Evolutionary conservation across 2,329 filamentous ascomycete genomes (phyloP).

Genomic region (Colletotrichum sp.): DNA sequence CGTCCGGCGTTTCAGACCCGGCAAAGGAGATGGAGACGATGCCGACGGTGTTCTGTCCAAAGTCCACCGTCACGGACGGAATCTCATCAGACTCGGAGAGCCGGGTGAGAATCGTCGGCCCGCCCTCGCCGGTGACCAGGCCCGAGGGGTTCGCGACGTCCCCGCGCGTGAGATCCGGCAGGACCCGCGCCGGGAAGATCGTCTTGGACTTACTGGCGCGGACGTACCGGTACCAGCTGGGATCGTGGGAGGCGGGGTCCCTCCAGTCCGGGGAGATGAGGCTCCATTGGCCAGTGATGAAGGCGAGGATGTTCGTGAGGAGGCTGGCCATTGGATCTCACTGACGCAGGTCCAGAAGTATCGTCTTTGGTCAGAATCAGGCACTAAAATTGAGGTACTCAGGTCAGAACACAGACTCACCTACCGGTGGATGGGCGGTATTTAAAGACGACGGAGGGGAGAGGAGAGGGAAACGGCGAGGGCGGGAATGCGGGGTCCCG

Average conservation of each 20-base stretch:
- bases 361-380: neutral
- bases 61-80: slow-evolving; percentile 52
- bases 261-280: neutral
- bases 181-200: slow-evolving; percentile 35
- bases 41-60: slow-evolving; percentile 53
- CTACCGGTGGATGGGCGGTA: neutral
- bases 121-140: slow-evolving; percentile 29
- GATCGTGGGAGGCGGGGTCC: neutral
- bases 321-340: neutral
- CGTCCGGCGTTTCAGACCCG: slow-evolving; percentile 30
- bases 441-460: neutral
- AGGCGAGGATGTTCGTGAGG: neutral
- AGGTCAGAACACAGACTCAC: neutral
- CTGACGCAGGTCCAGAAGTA: neutral
- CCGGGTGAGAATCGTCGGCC: slow-evolving; percentile 36
- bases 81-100: slow-evolving; percentile 8
- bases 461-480: neutral
- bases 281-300: slow-evolving; percentile 2
- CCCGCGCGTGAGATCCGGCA: slow-evolving; percentile 37
- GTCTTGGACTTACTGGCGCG: slow-evolving; percentile 36
- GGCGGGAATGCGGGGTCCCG: slow-evolving; percentile 12
- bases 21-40: slow-evolving; percentile 47
- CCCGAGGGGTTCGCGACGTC: slow-evolving; percentile 42
- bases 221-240: slow-evolving; percentile 44
- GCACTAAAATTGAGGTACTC: neutral